Base-by-base conservation (phyloP, 2,329 filamentous ascomycete genomes). In the Stagonosporopsis vannaccii region DNA sequence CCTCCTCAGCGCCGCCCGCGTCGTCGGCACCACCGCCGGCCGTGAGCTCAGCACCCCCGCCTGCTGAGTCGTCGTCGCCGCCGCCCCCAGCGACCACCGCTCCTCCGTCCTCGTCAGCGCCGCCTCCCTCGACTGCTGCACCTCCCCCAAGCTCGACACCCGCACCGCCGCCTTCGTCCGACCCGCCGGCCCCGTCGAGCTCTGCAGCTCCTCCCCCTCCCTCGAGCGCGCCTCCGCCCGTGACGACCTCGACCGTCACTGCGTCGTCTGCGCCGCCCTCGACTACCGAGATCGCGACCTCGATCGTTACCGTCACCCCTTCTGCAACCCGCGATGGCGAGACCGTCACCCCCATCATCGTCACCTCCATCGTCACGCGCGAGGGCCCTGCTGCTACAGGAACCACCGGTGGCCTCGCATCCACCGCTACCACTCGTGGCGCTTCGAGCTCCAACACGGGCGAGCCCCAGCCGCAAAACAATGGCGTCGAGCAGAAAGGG, bases 401-500 rank as follows among this genome's bases (percentile, higher is more conserved):
- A 28, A 55, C 35, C 17, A 45, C 32, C 12, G 51, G 59, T n/a
- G 42, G 49, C 23, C 46, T 59, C 6, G 44, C 60, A 30, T 65
- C 66, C 8, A 44, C 61, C 32, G 48, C 53, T 44, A 47, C 51
- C 17, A 26, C 41, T 40, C 42, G 42, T 15, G 28, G 53, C 48
- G 32, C 49, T 20, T 52, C 59, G n/a, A 63, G 42, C 56, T 54
- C 56, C 39, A 57, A 51, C 55, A 26, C 58, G 9, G 54, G 56
- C 26, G 40, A 53, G 33, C 45, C 63, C 37, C 44, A 65, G 48
- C 55, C 65, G 6, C 33, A 30, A n/a, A 11, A 60, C 51, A 23
- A 59, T 17, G 59, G 47, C 11, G 52, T 60, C 8, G 51, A 37
- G 30, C 53, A 53, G 22, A 62, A 54, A 6, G 84, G 85, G 2